Conservation (phyloP, 139 green algal genomes). For the Eudorina sp. region DNA sequence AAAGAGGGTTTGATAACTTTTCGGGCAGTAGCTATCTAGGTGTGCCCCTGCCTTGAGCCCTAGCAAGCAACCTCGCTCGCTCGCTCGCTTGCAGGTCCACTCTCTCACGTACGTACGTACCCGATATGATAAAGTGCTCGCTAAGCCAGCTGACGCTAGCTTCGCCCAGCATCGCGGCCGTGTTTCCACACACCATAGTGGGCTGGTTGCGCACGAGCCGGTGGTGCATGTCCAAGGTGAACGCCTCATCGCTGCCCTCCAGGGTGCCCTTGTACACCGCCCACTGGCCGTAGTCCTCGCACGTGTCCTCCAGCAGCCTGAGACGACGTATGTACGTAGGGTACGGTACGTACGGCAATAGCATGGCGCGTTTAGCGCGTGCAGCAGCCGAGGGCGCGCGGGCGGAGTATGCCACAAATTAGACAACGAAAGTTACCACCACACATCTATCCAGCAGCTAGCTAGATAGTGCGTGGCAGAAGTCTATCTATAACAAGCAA, state of each 20-base stretch:
- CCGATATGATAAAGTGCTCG: neutral
- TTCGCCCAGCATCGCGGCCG: conserved; percentile 22
- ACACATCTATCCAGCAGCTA: neutral
- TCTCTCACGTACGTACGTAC: neutral
- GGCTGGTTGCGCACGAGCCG: conserved; percentile 1
- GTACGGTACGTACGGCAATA: too few species aligned
- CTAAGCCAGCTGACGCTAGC: neutral
- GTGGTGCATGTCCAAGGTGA: neutral
- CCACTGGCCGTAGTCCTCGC: conserved; percentile 23
- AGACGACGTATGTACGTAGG: too few species aligned
- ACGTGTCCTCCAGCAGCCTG: neutral
- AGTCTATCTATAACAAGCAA: neutral
- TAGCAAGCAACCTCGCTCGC: too few species aligned
- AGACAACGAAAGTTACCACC: too few species aligned
- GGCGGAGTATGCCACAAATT: too few species aligned
- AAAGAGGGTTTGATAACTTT: neutral
- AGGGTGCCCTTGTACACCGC: conserved; percentile 23
- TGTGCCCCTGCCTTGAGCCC: neutral
- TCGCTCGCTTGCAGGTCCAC: too few species aligned
- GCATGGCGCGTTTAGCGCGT: too few species aligned
- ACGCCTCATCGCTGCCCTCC: conserved; percentile 10
- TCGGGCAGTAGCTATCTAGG: neutral
- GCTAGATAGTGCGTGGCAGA: too few species aligned
- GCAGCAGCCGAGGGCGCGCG: too few species aligned
- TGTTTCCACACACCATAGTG: conserved; percentile 34